Evolutionary conservation across 305 asterid genomes (phyloP).

Genomic region (Solanum hybrid): DNA sequence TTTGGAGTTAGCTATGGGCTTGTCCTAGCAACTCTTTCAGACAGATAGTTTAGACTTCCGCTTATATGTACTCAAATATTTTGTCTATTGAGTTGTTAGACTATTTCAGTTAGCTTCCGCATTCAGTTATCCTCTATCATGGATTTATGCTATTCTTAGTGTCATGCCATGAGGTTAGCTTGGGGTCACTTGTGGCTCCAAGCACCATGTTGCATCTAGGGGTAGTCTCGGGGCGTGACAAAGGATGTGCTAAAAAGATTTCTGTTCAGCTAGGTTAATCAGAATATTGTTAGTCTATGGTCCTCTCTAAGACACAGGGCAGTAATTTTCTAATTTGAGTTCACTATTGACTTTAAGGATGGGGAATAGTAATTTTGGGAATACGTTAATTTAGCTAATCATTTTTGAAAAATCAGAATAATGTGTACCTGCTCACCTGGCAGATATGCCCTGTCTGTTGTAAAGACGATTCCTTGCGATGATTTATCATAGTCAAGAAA

Average conservation of each 20-base stretch:
- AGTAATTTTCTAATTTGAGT: not conserved
- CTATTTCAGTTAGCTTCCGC: not conserved
- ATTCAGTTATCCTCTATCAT: not conserved
- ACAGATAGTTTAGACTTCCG: not conserved
- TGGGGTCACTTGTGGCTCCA: not conserved
- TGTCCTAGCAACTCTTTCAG: not conserved
- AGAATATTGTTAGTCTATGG: not conserved
- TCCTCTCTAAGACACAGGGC: not conserved
- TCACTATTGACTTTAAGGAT: not conserved
- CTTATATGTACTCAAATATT: not conserved
- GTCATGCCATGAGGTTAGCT: not conserved
- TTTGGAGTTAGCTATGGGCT: not conserved
- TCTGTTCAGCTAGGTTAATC: not conserved
- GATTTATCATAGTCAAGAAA: slow-evolving; percentile 90
- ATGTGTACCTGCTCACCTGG: slow-evolving; percentile 99
- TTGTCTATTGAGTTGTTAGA: not conserved
- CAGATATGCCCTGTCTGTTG: slow-evolving; percentile 86
- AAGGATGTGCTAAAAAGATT: not conserved
- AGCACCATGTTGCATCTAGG: not conserved
- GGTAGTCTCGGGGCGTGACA: not conserved
- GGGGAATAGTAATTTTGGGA: not conserved
- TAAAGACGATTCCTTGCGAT: slow-evolving; percentile 81
- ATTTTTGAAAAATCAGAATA: not conserved
- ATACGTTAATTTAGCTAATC: not conserved
- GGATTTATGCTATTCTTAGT: not conserved